phyloP scores from a whole-genome alignment of 2,329 filamentous ascomycete genomes.

The Phaeoacremonium minimum region DNA sequence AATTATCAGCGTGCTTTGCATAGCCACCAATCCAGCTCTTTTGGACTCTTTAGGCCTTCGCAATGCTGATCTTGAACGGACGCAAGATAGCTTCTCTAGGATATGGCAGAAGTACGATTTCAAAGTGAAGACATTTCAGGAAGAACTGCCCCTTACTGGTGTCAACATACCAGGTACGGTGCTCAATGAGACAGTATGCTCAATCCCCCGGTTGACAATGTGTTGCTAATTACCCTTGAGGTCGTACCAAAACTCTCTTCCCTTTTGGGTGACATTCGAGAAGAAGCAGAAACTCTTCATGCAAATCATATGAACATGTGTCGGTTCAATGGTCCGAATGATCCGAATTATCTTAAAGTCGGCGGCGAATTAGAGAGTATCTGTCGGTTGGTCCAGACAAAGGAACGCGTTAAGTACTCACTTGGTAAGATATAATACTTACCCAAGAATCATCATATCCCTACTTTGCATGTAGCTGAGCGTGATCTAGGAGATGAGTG shows the following conservation, averaged over 20 bases:
- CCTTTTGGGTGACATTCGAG: slow-evolving; percentile 4
- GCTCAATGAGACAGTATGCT: no score
- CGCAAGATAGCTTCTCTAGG: slow-evolving; percentile 8
- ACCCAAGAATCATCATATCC: no score
- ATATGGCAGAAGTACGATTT: slow-evolving; percentile 8
- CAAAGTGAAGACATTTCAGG: slow-evolving; percentile 10
- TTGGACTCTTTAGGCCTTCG: slow-evolving; percentile 1
- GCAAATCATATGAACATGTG: slow-evolving; percentile 9
- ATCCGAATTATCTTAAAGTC: slow-evolving; percentile 5
- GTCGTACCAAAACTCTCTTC: slow-evolving; percentile 9
- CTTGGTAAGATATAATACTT: no score
- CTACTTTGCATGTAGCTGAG: no score
- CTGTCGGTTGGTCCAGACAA: no score
- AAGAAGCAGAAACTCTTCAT: slow-evolving; percentile 6
- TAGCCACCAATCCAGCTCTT: slow-evolving; percentile 5
- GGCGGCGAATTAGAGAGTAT: not conserved
- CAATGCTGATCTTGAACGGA: slow-evolving; percentile 7
- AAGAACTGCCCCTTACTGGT: slow-evolving; percentile 4
- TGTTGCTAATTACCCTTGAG: no score
- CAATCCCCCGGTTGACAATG: no score
- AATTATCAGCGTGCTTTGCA: slow-evolving; percentile 3
- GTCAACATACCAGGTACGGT: not conserved
- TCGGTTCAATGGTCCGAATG: slow-evolving; percentile 1
- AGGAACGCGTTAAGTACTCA: no score
- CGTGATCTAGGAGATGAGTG: no score